Evolutionary conservation across 257 asterid species (phyloP).

Genomic region (Eucommia ulmoides): DNA sequence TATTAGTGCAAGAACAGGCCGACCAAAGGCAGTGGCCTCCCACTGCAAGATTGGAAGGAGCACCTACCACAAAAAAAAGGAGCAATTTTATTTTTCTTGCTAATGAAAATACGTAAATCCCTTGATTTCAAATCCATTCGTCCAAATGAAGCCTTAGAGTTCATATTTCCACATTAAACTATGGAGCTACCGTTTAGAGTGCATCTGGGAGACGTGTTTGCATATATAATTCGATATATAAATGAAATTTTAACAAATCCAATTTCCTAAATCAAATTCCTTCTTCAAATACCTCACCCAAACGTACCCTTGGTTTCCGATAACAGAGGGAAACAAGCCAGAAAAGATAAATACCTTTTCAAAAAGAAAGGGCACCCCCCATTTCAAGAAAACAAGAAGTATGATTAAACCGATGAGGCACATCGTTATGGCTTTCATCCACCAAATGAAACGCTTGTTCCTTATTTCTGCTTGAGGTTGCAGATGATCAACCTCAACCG

Average conservation of each 20-base stretch:
- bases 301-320: no score
- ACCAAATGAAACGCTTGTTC: constrained; percentile 32
- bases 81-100: no score
- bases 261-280: no score
- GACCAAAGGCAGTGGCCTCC: constrained; percentile 93
- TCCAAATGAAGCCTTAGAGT: no score
- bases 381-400: constrained; percentile 34
- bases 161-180: no score
- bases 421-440: constrained; percentile 46
- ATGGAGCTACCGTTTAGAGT: no score
- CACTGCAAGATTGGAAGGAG: constrained; percentile 68
- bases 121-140: no score
- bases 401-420: constrained; percentile 21
- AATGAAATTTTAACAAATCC: neutral
- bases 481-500: constrained; percentile 22
- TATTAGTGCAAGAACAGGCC: constrained; percentile 62
- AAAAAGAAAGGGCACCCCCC: constrained; percentile 66
- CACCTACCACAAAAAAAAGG: constrained; percentile 26
- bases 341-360: constrained; percentile 37
- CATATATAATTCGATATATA: neutral
- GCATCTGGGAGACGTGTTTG: neutral
- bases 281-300: no score
- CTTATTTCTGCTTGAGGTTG: constrained; percentile 23
- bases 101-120: no score
- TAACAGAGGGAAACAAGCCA: neutral